Evolutionary conservation across 106 monocot species (phyloP).

Genomic region (Agapanthus africanus): DNA sequence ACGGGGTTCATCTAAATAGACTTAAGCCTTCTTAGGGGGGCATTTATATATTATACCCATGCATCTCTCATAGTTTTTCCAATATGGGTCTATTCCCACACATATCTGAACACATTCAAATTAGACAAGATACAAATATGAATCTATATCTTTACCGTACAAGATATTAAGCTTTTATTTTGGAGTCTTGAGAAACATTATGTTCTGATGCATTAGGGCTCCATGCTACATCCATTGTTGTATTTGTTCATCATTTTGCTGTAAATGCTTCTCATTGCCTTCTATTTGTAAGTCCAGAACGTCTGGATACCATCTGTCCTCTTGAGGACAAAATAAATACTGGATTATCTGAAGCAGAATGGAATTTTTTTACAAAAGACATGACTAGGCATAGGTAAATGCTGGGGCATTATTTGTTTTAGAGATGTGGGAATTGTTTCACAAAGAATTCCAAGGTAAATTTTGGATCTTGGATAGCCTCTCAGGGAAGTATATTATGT

Average conservation of each 20-base stretch:
- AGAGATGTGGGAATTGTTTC: background rate
- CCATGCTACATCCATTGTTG: background rate
- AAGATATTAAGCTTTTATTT: background rate
- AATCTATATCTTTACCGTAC: background rate
- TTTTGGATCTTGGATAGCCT: background rate
- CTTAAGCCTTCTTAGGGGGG: too few relatives aligned
- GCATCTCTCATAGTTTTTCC: too few relatives aligned
- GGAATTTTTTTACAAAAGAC: background rate
- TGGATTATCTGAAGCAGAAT: background rate
- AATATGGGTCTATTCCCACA: too few relatives aligned
- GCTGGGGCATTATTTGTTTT: background rate
- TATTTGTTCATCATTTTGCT: conserved; percentile 2
- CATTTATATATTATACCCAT: too few relatives aligned
- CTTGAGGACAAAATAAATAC: background rate
- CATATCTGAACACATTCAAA: too few relatives aligned
- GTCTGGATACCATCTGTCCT: background rate
- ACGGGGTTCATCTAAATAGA: too few relatives aligned
- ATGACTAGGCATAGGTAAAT: background rate
- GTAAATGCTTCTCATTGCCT: background rate
- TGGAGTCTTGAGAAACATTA: background rate
- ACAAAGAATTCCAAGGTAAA: background rate
- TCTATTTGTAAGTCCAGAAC: background rate
- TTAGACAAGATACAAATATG: background rate
- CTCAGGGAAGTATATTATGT: background rate
- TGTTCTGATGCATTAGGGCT: background rate